Conservation (phyloP, 306 rosid genomes). For the Cucurbita pepo region DNA sequence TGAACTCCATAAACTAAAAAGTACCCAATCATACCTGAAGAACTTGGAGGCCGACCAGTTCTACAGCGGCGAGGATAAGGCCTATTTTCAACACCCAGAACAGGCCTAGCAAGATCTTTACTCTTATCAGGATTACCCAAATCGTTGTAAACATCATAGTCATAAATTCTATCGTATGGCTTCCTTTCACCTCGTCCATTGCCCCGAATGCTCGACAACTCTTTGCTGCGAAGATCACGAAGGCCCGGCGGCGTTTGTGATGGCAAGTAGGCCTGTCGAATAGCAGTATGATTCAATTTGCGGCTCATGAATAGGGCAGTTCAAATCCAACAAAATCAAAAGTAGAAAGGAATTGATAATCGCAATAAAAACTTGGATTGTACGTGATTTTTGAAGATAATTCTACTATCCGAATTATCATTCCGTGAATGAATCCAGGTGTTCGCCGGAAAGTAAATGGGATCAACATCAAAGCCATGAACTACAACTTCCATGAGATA, state of each 20-base stretch:
- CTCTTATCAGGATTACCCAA: conserved; percentile 79
- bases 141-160: conserved; percentile 73
- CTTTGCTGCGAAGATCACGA: conserved; percentile 57
- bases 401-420: conserved; percentile 50
- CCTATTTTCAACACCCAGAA: conserved; percentile 31
- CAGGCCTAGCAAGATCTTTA: conserved; percentile 60
- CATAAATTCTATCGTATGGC: conserved; percentile 65
- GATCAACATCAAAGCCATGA: conserved; percentile 60
- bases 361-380: background rate
- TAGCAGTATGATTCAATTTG: background rate
- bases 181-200: conserved; percentile 44
- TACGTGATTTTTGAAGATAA: conserved; percentile 73
- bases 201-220: conserved; percentile 55
- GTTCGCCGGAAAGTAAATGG: conserved; percentile 77
- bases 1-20: background rate
- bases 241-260: conserved; percentile 76
- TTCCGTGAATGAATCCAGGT: conserved; percentile 77
- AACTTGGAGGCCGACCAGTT: conserved; percentile 61
- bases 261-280: conserved; percentile 57
- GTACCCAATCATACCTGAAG: conserved; percentile 25
- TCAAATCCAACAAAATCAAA: background rate
- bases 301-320: background rate
- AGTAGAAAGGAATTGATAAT: background rate
- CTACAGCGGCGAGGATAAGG: conserved; percentile 93
- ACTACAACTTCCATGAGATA: conserved; percentile 47